Conservation (phyloP, 345 rosid species). For the Microcos paniculata region DNA sequence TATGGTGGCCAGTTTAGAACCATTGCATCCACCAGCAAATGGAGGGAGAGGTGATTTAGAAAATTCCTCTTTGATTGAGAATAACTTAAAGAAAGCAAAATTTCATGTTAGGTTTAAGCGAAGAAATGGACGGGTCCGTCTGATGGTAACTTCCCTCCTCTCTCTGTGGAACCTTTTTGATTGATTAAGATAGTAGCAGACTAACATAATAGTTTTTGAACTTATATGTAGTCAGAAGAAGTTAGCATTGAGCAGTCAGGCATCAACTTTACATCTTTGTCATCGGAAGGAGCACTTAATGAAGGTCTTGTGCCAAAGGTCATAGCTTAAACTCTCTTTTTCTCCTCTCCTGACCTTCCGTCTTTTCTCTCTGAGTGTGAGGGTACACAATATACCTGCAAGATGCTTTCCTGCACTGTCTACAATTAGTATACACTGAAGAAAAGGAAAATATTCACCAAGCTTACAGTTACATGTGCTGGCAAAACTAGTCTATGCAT, state of each 20-base stretch:
- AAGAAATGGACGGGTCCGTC: slow-evolving; percentile 82
- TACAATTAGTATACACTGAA: not conserved
- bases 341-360: not conserved
- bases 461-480: not conserved
- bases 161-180: not conserved
- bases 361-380: not conserved
- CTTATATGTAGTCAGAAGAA: slow-evolving; percentile 59
- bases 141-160: slow-evolving; percentile 45
- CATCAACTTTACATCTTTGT: slow-evolving; percentile 60
- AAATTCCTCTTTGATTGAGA: slow-evolving; percentile 44
- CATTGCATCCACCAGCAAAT: slow-evolving; percentile 37
- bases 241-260: slow-evolving; percentile 53
- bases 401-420: not conserved
- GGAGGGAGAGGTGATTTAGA: slow-evolving; percentile 48
- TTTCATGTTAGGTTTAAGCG: slow-evolving; percentile 72
- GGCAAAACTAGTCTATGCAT: not conserved
- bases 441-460: not conserved
- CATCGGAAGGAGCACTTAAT: slow-evolving; percentile 40
- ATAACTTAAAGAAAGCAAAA: slow-evolving; percentile 55
- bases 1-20: slow-evolving; percentile 64
- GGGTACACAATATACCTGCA: not conserved
- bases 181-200: slow-evolving; percentile 1
- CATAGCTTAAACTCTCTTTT: slow-evolving; percentile 7
- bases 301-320: slow-evolving; percentile 82
- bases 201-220: slow-evolving; percentile 17